phyloP scores from a whole-genome alignment of 139 green algal species.

The Chloropicon primus region DNA sequence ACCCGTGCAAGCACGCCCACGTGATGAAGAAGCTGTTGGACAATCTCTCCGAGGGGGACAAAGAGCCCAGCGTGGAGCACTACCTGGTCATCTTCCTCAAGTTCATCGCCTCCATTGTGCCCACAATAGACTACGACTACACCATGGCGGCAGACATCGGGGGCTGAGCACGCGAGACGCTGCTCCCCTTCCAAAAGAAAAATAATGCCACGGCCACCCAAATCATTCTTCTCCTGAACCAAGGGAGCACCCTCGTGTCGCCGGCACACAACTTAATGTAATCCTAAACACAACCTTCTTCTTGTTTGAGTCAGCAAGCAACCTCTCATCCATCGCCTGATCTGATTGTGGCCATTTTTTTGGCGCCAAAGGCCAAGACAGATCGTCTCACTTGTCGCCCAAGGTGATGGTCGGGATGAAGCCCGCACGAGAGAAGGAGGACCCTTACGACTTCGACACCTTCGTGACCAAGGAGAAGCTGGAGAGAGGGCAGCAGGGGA shows the following conservation, averaged over 20 bases:
- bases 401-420: too few relatives aligned
- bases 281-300: too few relatives aligned
- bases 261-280: too few relatives aligned
- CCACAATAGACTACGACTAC: constrained; percentile 87
- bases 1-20: constrained; percentile 65
- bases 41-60: constrained; percentile 7
- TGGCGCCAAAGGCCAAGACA: too few relatives aligned
- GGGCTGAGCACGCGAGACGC: background rate
- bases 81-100: constrained; percentile 91
- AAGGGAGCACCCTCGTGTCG: too few relatives aligned
- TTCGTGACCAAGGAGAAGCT: background rate
- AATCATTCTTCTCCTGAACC: background rate
- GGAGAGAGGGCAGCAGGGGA: too few relatives aligned
- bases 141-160: constrained; percentile 17
- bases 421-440: too few relatives aligned
- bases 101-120: constrained; percentile 86
- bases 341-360: too few relatives aligned
- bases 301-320: too few relatives aligned
- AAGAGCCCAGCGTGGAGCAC: constrained; percentile 24
- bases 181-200: background rate
- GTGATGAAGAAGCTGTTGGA: constrained; percentile 38
- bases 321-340: too few relatives aligned
- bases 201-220: background rate
- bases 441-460: background rate
- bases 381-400: too few relatives aligned